phyloP scores from a whole-genome alignment of 345 rosid genomes.

The Murraya koenigii region DNA sequence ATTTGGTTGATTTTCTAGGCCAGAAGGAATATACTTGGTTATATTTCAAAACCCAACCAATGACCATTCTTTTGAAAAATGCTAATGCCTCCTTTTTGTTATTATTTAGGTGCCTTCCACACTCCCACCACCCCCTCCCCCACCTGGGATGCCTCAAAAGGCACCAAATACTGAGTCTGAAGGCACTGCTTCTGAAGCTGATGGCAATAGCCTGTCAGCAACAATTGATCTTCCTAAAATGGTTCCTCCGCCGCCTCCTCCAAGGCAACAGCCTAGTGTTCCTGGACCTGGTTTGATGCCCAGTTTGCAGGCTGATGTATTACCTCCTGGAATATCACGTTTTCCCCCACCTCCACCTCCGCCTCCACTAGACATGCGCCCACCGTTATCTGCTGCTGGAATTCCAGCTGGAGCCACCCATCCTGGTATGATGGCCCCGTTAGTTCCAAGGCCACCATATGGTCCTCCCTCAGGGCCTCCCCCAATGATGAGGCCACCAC shows the following conservation, averaged over 20 bases:
- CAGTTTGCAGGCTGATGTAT: slow-evolving; percentile 49
- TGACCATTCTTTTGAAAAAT: neutral
- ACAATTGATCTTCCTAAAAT: slow-evolving; percentile 43
- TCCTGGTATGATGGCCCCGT: slow-evolving; percentile 68
- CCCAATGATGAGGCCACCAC: slow-evolving; percentile 92
- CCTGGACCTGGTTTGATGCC: slow-evolving; percentile 46
- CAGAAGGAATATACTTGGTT: neutral
- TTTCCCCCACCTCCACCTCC: slow-evolving; percentile 88
- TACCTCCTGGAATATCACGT: slow-evolving; percentile 68
- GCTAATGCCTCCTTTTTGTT: slow-evolving; percentile 3
- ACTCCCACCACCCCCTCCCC: slow-evolving; percentile 63
- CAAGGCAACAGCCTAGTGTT: slow-evolving; percentile 52
- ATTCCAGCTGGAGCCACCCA: slow-evolving; percentile 49
- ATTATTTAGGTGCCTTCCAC: slow-evolving; percentile 41
- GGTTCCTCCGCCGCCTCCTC: slow-evolving; percentile 90
- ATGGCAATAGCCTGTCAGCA: slow-evolving; percentile 37
- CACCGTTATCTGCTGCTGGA: slow-evolving; percentile 46
- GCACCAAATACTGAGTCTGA: slow-evolving; percentile 46
- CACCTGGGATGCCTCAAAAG: slow-evolving; percentile 51
- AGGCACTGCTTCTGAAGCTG: slow-evolving; percentile 42
- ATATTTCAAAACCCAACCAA: neutral
- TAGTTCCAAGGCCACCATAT: slow-evolving; percentile 80
- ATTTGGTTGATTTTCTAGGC: neutral
- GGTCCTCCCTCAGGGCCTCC: slow-evolving; percentile 88
- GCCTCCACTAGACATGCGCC: slow-evolving; percentile 59